Evolutionary conservation across 495 filamentous ascomycete genomes (phyloP).

Genomic region (Peziza echinospora): DNA sequence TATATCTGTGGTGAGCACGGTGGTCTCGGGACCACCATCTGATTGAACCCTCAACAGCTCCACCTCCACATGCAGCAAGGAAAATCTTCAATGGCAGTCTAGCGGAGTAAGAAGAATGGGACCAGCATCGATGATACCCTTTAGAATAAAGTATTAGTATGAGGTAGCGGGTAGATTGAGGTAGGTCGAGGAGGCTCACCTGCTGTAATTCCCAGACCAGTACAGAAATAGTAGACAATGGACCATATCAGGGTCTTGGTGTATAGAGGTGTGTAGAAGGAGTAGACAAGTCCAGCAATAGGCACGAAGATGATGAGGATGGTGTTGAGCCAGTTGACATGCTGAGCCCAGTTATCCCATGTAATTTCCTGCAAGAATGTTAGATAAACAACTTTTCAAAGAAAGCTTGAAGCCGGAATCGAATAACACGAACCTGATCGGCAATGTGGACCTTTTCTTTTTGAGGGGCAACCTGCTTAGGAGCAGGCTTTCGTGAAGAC

Average conservation of each 20-base stretch:
- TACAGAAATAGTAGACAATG: slow-evolving; percentile 77
- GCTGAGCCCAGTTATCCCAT: slow-evolving; percentile 78
- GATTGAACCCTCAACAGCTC: slow-evolving; percentile 88
- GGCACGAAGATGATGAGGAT: slow-evolving; percentile 73
- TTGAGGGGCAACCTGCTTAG: background rate
- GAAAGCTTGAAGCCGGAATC: no score
- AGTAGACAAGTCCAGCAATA: slow-evolving; percentile 46
- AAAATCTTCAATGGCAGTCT: slow-evolving; percentile 70
- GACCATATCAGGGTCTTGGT: slow-evolving; percentile 61
- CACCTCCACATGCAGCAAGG: slow-evolving; percentile 76
- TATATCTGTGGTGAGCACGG: slow-evolving; percentile 95
- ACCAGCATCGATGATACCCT: slow-evolving; percentile 85
- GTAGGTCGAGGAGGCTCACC: slow-evolving; percentile 29
- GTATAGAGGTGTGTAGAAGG: slow-evolving; percentile 63
- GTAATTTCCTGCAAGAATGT: slow-evolving; percentile 44
- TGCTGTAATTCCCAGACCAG: slow-evolving; percentile 73
- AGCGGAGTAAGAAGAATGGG: slow-evolving; percentile 89
- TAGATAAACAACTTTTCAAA: no score
- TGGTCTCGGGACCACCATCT: slow-evolving; percentile 96
- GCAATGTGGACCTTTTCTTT: background rate
- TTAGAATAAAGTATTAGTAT: slow-evolving; percentile 8
- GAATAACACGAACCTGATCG: no score
- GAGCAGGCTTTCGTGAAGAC: background rate
- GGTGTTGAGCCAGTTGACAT: slow-evolving; percentile 90
- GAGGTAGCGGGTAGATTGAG: no score